Evolutionary conservation across 148 eudicot species (phyloP).

Genomic region (Linanthus parryae): DNA sequence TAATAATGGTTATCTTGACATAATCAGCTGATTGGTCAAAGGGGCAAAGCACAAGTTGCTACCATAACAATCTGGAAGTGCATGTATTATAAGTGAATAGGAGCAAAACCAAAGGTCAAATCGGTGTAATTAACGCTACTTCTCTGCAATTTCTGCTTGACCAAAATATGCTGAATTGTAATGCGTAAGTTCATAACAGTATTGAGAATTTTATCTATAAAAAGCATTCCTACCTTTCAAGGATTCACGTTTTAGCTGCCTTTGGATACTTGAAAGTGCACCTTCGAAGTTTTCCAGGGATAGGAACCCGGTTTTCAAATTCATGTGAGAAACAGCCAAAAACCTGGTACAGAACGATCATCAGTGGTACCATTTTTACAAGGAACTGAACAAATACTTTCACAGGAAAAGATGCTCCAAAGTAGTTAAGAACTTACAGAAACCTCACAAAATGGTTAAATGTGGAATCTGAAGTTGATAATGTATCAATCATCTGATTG

Average conservation of each 20-base stretch:
- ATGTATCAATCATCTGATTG: constrained; percentile 42
- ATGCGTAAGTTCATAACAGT: too few species aligned
- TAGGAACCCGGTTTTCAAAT: constrained; percentile 53
- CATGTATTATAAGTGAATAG: too few species aligned
- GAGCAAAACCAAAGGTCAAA: too few species aligned
- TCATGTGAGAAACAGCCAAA: constrained; percentile 61
- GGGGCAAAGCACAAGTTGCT: too few species aligned
- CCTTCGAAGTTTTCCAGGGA: constrained; percentile 61
- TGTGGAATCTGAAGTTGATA: constrained; percentile 65
- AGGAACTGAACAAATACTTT: not conserved
- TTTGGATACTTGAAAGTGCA: constrained; percentile 46
- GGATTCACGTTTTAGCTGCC: constrained; percentile 69
- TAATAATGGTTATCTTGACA: too few species aligned
- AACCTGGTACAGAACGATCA: constrained; percentile 38
- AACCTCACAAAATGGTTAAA: constrained; percentile 64
- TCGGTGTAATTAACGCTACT: too few species aligned
- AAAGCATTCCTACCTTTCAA: constrained; percentile 48
- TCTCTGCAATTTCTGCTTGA: too few species aligned
- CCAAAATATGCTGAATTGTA: too few species aligned
- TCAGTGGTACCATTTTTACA: not conserved
- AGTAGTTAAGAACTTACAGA: constrained; percentile 50
- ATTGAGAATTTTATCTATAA: not conserved
- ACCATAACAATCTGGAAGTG: too few species aligned
- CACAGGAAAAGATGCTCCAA: not conserved
- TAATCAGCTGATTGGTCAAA: too few species aligned